phyloP scores from a whole-genome alignment of 2,329 filamentous ascomycete genomes.

The Lasiodiplodia gonubiensis region DNA sequence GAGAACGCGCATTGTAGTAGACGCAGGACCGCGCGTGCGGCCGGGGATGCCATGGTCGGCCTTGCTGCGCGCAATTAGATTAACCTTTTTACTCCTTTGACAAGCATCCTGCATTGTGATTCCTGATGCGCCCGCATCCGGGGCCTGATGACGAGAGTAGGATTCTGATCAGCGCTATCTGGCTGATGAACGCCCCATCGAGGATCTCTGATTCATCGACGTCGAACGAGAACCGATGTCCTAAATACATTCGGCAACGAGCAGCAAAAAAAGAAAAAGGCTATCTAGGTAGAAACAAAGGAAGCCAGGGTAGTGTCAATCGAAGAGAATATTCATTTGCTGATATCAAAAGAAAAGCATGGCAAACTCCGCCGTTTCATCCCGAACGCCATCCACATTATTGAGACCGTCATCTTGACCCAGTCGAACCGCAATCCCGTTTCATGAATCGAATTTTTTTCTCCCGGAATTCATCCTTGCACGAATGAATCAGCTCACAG shows the following conservation, averaged over 20 bases:
- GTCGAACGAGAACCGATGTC: neutral
- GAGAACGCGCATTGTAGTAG: no score
- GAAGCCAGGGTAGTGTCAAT: neutral
- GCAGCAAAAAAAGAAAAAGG: neutral
- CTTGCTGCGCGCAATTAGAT: no score
- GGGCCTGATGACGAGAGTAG: no score
- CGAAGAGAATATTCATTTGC: neutral
- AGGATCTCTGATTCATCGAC: neutral
- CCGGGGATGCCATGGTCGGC: no score
- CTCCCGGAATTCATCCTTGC: neutral
- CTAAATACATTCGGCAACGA: neutral
- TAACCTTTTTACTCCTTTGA: no score
- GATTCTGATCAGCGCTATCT: neutral
- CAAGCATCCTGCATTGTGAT: no score
- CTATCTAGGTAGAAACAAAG: neutral
- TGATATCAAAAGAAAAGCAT: neutral
- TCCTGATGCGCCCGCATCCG: no score
- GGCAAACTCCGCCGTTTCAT: neutral
- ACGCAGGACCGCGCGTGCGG: no score
- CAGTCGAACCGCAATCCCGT: neutral
- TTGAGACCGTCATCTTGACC: conserved; percentile 3
- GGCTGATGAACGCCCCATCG: neutral
- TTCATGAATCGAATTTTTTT: neutral
- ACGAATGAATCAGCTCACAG: neutral
- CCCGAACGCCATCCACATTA: conserved; percentile 12